Evolutionary conservation across 2,329 filamentous ascomycete genomes (phyloP).

Genomic region (Ilyonectria destructans): DNA sequence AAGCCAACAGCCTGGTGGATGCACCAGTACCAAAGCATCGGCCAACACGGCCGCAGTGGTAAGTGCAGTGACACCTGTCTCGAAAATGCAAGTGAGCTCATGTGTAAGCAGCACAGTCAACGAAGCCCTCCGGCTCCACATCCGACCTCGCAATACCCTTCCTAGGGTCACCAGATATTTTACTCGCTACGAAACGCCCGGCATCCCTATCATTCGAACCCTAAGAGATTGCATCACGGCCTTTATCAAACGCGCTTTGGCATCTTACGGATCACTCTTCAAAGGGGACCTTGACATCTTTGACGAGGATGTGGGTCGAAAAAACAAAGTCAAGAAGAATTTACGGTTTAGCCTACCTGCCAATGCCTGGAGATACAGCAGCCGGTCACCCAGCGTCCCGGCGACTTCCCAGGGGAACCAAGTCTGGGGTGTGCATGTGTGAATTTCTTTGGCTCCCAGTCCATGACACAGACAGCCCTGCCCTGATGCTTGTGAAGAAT

Average conservation of each 20-base stretch:
- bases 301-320: conserved; percentile 70
- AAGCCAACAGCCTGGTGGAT: too few relatives aligned
- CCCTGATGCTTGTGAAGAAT: too few relatives aligned
- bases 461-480: too few relatives aligned
- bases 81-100: too few relatives aligned
- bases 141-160: conserved; percentile 38
- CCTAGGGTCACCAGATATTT: conserved; percentile 39
- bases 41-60: too few relatives aligned
- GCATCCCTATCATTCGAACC: conserved; percentile 57
- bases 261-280: conserved; percentile 79
- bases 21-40: too few relatives aligned
- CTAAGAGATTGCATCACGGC: conserved; percentile 81
- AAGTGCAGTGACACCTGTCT: too few relatives aligned
- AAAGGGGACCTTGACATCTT: conserved; percentile 79
- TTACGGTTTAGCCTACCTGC: conserved; percentile 79
- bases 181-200: conserved; percentile 53
- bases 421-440: too few relatives aligned
- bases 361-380: conserved; percentile 82
- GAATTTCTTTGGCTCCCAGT: too few relatives aligned
- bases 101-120: too few relatives aligned
- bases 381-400: conserved; percentile 74
- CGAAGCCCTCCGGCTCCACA: background rate
- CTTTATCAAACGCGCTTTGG: conserved; percentile 80
- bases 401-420: too few relatives aligned
- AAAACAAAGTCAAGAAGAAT: conserved; percentile 70